Evolutionary conservation across 2,329 filamentous ascomycete genomes (phyloP), one percentile per base, ranked within the genome.

Genomic region (Clonostachys byssicola): DNA sequence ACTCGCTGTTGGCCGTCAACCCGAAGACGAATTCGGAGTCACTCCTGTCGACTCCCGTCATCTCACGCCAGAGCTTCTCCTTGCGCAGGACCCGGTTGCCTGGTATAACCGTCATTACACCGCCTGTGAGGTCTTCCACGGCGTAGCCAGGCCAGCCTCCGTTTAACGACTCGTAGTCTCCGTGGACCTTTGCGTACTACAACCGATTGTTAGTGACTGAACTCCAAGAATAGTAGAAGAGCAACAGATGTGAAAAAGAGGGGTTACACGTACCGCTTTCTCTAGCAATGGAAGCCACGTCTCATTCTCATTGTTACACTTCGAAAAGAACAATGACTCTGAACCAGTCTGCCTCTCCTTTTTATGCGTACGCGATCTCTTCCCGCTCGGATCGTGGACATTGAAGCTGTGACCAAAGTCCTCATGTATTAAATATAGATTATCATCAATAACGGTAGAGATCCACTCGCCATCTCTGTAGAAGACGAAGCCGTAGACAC

Each of bases 401-500:
- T 68, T 61, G 4, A 48, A 52, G 8, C 56, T 47, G 20, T 60
- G 55, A 9, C 75, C 71, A 44, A 88, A 72, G 35, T 64, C 62
- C 14, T 50, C 54, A 18, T 56, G 43, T 5, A 23, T 53, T 18
- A 64, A 46, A 42, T 64, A 64, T n/a, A 64, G 49, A 56, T 88
- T 88, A 62, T 89, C 86, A 56, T 89, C 86, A 42, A 89, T 78
- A 41, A 89, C 81, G 39, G 81, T 83, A 20, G 82, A 81, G 43
- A 85, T 77, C 86, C 85, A 89, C 60, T 87, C 83, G 42, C 85
- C 85, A 53, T 89, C 68, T 58, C 85, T 74, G 61, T 84, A 80
- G 60, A 89, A 88, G 33, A 89, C 83, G 54, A 89, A 88, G 4
- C 85, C 85, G 54, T 89, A 89, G 2, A 88, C 84, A 6, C 85